These are phyloP conservation scores for Penicillium sp. DNA, from an alignment of 2,329 filamentous ascomycete genomes.

Conservation along the genomic window DNA sequence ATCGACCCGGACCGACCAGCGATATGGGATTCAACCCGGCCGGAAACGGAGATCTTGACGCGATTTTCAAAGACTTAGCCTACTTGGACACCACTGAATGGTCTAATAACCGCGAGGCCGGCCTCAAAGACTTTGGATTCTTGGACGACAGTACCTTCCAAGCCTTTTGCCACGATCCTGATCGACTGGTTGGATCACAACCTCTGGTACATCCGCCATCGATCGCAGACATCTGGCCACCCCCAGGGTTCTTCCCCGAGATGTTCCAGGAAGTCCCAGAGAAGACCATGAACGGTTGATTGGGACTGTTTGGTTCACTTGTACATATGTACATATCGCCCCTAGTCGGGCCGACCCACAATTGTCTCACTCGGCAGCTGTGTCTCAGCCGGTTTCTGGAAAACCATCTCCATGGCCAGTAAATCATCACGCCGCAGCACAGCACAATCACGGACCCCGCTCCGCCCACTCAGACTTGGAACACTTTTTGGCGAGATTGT, in stretches of 20 bases:
- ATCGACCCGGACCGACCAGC: conserved; percentile 12
- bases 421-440: neutral
- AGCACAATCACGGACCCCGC: neutral
- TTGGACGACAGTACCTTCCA: conserved; percentile 46
- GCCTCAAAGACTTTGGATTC: conserved; percentile 46
- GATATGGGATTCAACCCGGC: conserved; percentile 8
- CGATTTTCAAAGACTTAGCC: conserved; percentile 47
- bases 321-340: too few species aligned
- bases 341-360: neutral
- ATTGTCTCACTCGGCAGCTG: neutral
- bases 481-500: neutral
- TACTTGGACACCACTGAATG: conserved; percentile 48
- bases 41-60: conserved; percentile 37
- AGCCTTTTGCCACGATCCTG: conserved; percentile 47
- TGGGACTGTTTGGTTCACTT: neutral
- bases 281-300: conserved; percentile 22
- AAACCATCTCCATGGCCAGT: neutral
- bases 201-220: conserved; percentile 39
- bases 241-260: conserved; percentile 43
- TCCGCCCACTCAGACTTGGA: neutral
- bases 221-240: conserved; percentile 45
- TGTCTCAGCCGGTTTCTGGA: neutral
- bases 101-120: conserved; percentile 42
- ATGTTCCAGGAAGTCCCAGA: conserved; percentile 34
- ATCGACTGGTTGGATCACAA: conserved; percentile 38